Evolutionary conservation across 768 basidiomycete species (phyloP).

Genomic region (Amanita pseudoporphyria): DNA sequence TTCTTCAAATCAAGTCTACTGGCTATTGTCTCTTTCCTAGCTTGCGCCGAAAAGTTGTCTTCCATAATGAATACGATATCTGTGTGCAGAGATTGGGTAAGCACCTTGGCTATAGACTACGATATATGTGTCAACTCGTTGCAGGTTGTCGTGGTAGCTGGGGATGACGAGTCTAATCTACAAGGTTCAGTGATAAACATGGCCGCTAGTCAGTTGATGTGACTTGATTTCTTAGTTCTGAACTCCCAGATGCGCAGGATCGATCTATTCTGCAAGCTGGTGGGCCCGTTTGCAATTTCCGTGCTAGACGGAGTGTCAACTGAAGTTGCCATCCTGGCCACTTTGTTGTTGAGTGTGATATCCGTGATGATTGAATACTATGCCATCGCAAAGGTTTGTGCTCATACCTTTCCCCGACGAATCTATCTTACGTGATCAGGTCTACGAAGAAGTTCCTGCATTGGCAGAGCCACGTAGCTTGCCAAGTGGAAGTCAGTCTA

Average conservation of each 20-base stretch:
- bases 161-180: neutral
- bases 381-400: conserved; percentile 16
- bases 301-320: conserved; percentile 17
- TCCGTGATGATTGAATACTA: conserved; percentile 17
- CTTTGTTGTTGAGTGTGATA: conserved; percentile 12
- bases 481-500: neutral
- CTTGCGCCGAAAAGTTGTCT: conserved; percentile 19
- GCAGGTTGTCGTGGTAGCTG: conserved; percentile 8
- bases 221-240: conserved; percentile 7
- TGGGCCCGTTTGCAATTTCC: conserved; percentile 17
- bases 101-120: neutral
- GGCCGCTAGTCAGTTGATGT: neutral
- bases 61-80: conserved; percentile 18
- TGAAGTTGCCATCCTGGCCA: conserved; percentile 12
- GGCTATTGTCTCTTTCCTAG: conserved; percentile 8
- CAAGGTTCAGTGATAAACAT: neutral
- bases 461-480: conserved; percentile 1
- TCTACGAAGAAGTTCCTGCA: conserved; percentile 6
- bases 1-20: conserved; percentile 1
- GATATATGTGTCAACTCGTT: neutral
- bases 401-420: neutral
- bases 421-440: neutral
- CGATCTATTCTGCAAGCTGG: conserved; percentile 20
- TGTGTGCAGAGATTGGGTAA: conserved; percentile 21
- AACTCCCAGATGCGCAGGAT: conserved; percentile 23